These are phyloP conservation scores for Saposhnikovia divaricata DNA, from an alignment of 129 eudicot genomes.

Conservation along the genomic window DNA sequence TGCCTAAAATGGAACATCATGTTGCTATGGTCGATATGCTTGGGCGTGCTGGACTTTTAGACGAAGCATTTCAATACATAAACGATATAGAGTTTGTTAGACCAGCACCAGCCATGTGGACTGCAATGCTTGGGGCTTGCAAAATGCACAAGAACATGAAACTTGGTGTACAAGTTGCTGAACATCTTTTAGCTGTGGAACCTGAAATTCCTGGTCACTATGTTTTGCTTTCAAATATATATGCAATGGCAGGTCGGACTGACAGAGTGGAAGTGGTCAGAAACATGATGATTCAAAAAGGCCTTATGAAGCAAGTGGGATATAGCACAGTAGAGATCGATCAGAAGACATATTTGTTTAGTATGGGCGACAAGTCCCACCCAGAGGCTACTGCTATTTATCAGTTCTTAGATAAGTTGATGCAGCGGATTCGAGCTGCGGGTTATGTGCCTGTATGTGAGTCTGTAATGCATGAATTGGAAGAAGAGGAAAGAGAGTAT, in stretches of 20 bases:
- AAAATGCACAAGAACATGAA: slow-evolving; percentile 51
- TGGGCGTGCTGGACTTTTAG: slow-evolving; percentile 50
- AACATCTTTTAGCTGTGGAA: slow-evolving; percentile 42
- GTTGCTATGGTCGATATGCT: slow-evolving; percentile 69
- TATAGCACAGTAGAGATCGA: slow-evolving; percentile 54
- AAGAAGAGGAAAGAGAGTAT: slow-evolving; percentile 53
- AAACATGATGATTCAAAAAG: slow-evolving; percentile 45
- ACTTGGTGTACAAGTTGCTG: slow-evolving; percentile 50
- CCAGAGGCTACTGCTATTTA: slow-evolving; percentile 38
- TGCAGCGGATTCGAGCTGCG: slow-evolving; percentile 32
- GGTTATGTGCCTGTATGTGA: slow-evolving; percentile 46
- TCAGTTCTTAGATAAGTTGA: slow-evolving; percentile 42
- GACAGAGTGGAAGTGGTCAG: slow-evolving; percentile 49
- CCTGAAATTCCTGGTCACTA: slow-evolving; percentile 58
- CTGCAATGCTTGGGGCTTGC: slow-evolving; percentile 69
- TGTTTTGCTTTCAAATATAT: slow-evolving; percentile 48
- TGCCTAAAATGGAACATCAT: slow-evolving; percentile 49
- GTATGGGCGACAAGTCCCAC: slow-evolving; percentile 51
- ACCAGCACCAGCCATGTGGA: slow-evolving; percentile 47
- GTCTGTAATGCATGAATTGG: slow-evolving; percentile 58
- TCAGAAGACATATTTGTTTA: slow-evolving; percentile 42
- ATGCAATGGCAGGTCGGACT: slow-evolving; percentile 58
- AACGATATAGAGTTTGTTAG: slow-evolving; percentile 19
- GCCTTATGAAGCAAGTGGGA: slow-evolving; percentile 60
- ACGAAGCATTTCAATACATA: slow-evolving; percentile 41